A percentile compares a stretch with the other conserved stretches of the same genome.
Evolutionary conservation across 2,329 filamentous ascomycete genomes (phyloP).

Genomic region (Fusarium secorum): DNA sequence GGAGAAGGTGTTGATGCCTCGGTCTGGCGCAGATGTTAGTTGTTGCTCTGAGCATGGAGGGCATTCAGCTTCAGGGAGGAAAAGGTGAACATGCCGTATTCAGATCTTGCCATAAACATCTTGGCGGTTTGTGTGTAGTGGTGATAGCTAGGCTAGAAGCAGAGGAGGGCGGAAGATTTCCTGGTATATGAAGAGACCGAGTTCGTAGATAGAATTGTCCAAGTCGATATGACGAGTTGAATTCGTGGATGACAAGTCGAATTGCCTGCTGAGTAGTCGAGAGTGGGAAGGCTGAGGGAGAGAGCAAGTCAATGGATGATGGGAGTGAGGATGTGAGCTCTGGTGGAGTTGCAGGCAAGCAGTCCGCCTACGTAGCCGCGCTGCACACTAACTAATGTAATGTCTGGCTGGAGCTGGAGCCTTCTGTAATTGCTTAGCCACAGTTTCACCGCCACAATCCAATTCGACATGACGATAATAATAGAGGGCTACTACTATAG

Average conservation of each 20-base stretch:
- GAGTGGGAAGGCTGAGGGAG: slow-evolving; percentile 17
- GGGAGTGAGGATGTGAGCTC: slow-evolving; percentile 38
- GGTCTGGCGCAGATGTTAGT: slow-evolving; percentile 66
- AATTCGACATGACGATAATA: neutral
- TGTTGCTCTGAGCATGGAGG: neutral
- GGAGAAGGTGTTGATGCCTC: slow-evolving; percentile 99
- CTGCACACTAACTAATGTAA: neutral
- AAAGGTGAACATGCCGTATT: slow-evolving; percentile 82
- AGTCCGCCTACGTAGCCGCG: slow-evolving; percentile 49
- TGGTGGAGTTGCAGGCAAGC: slow-evolving; percentile 49
- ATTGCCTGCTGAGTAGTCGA: neutral
- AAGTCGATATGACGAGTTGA: neutral
- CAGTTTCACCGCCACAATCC: slow-evolving; percentile 33
- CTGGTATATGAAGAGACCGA: neutral
- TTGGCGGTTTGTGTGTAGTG: slow-evolving; percentile 56
- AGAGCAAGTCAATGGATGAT: slow-evolving; percentile 22
- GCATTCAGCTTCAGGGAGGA: slow-evolving; percentile 25
- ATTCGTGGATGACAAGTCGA: neutral
- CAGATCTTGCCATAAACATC: slow-evolving; percentile 99
- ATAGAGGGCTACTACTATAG: neutral
- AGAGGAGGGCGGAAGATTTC: slow-evolving; percentile 8
- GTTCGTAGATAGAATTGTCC: neutral
- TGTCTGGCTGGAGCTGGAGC: slow-evolving; percentile 20
- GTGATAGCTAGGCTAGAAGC: slow-evolving; percentile 10
- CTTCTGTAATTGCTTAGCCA: slow-evolving; percentile 20